Conservation (phyloP, 202 grass and related monocot genomes). For the Schoenoplectus triqueter region DNA sequence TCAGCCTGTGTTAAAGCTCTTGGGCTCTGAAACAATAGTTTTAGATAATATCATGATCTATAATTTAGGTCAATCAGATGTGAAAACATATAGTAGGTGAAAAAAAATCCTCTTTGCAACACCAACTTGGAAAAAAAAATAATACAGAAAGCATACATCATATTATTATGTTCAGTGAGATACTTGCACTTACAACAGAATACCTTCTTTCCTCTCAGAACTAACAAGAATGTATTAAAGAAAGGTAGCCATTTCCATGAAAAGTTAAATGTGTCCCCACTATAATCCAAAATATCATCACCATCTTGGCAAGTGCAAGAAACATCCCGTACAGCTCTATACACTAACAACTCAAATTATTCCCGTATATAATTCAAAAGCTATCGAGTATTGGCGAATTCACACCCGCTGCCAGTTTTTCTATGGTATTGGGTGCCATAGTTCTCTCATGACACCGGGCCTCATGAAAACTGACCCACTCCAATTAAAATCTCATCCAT, state of each 20-base stretch:
- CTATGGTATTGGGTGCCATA: no score
- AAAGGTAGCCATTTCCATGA: not conserved
- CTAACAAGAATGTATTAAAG: not conserved
- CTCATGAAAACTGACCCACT: no score
- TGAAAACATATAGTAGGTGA: not conserved
- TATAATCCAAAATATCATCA: slow-evolving; percentile 4
- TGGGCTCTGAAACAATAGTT: slow-evolving; percentile 60
- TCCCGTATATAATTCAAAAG: not conserved
- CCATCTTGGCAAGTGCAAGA: not conserved
- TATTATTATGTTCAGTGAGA: not conserved
- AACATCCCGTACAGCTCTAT: not conserved
- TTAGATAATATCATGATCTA: slow-evolving; percentile 1
- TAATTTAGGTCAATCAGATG: not conserved
- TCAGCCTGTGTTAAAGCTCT: slow-evolving; percentile 74
- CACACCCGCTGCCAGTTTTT: no score
- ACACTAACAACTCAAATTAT: not conserved
- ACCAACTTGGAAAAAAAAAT: not conserved
- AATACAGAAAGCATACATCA: not conserved
- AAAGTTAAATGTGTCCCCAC: not conserved
- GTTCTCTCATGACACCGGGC: no score
- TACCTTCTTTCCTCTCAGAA: not conserved
- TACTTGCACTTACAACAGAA: not conserved
- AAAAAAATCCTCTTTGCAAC: not conserved
- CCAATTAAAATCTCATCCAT: no score
- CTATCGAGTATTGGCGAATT: not conserved